Conservation (phyloP, 495 filamentous ascomycete species). For the Penicillium cataractarum region DNA sequence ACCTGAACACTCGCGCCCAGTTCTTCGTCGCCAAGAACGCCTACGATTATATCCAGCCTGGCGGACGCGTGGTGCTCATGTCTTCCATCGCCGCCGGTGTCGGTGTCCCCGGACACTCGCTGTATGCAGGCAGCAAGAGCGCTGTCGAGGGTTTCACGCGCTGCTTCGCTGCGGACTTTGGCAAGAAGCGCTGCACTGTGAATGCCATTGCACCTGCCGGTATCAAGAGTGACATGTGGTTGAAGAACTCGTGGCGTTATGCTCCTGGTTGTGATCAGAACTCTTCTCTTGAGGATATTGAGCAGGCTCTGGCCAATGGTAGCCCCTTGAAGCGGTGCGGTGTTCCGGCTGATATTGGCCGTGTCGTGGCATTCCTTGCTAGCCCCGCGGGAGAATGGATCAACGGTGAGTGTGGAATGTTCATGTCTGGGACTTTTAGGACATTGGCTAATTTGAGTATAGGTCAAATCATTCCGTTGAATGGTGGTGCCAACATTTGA, state of each 20-base stretch:
- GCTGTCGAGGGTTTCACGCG: slow-evolving; percentile 80
- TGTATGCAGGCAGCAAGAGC: slow-evolving; percentile 78
- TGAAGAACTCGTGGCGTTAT: slow-evolving; percentile 68
- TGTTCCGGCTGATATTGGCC: slow-evolving; percentile 60
- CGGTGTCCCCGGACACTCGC: slow-evolving; percentile 70
- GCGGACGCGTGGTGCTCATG: slow-evolving; percentile 67
- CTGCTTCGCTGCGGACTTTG: slow-evolving; percentile 74
- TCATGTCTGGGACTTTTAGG: background rate
- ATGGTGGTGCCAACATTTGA: slow-evolving; percentile 42
- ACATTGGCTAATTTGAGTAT: slow-evolving; percentile 6
- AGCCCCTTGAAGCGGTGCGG: slow-evolving; percentile 58
- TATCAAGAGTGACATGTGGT: slow-evolving; percentile 80
- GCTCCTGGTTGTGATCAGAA: slow-evolving; percentile 51
- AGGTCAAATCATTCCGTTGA: slow-evolving; percentile 41
- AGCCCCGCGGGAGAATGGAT: slow-evolving; percentile 63
- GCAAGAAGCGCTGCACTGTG: slow-evolving; percentile 72
- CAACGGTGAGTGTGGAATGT: slow-evolving; percentile 51
- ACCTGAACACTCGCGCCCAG: slow-evolving; percentile 75
- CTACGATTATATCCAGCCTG: slow-evolving; percentile 65
- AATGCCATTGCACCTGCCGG: slow-evolving; percentile 77
- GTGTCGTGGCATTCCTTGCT: slow-evolving; percentile 59
- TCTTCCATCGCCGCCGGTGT: slow-evolving; percentile 57
- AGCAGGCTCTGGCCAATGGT: slow-evolving; percentile 41
- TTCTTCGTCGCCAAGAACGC: slow-evolving; percentile 84
- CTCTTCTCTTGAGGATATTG: slow-evolving; percentile 45